Percentiles rank a stretch among this genome's conserved stretches.
Conservation (phyloP, 768 basidiomycete species). For the Stropharia rugosoannulata region DNA sequence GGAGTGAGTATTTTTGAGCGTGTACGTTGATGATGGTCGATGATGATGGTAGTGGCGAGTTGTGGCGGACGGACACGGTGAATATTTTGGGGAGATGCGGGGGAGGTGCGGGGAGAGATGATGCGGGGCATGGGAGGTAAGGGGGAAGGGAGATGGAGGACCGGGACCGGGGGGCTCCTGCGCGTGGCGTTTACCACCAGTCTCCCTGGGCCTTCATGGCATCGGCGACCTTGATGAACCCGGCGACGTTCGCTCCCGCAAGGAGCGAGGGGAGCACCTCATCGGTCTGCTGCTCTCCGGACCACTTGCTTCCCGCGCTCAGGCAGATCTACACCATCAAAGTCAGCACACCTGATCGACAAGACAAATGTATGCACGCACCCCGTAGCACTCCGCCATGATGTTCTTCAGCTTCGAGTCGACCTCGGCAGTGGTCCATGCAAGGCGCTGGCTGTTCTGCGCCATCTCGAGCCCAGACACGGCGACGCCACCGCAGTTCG, state of each 20-base stretch:
- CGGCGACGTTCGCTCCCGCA: constrained; percentile 71
- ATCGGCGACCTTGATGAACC: constrained; percentile 68
- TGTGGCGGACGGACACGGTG: too few species aligned
- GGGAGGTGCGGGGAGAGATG: too few species aligned
- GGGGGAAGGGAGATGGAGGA: too few species aligned
- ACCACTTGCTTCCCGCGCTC: constrained; percentile 56
- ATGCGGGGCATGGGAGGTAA: too few species aligned
- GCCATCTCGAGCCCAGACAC: constrained; percentile 81
- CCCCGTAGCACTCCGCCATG: constrained; percentile 65
- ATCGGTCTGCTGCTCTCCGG: constrained; percentile 40
- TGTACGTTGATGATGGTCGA: too few species aligned
- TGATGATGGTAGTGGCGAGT: too few species aligned
- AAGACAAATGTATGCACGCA: constrained; percentile 14
- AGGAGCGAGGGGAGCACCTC: constrained; percentile 52
- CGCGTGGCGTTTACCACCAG: constrained; percentile 56
- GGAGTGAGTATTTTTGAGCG: too few species aligned
- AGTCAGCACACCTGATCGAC: neutral
- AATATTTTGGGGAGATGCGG: too few species aligned
- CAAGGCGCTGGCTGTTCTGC: constrained; percentile 68
- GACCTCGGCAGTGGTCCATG: constrained; percentile 63
- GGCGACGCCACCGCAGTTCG: constrained; percentile 75
- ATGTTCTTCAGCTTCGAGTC: constrained; percentile 69
- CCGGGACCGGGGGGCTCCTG: neutral
- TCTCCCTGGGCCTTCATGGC: constrained; percentile 77
- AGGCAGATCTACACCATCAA: constrained; percentile 42